phyloP scores from a whole-genome alignment of 352 stramenopile genomes.

The Phytophthora lateralis region DNA sequence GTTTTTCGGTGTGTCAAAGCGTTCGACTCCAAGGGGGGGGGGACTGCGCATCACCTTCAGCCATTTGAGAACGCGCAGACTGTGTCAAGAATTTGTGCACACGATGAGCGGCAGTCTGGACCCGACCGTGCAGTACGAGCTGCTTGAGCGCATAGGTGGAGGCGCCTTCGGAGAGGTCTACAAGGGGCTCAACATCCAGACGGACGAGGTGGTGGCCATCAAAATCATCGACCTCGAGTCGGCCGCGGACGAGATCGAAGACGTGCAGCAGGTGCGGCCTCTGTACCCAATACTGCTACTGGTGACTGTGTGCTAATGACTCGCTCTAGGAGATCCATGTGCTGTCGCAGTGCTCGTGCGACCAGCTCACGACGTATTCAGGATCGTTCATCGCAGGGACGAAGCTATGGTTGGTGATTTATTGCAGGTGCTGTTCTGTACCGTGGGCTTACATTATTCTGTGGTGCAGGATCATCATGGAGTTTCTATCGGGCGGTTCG shows the following conservation, averaged over 20 bases:
- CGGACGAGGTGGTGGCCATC: conserved; percentile 74
- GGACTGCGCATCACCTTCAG: neutral
- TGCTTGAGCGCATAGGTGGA: conserved; percentile 81
- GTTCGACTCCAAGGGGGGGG: no score
- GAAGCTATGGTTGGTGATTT: conserved; percentile 65
- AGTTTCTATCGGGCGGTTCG: conserved; percentile 92
- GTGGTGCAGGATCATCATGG: conserved; percentile 92
- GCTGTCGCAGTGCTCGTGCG: conserved; percentile 88
- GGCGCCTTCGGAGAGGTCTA: conserved; percentile 86
- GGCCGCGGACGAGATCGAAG: conserved; percentile 86
- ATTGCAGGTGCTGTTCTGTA: neutral
- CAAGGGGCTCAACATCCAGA: conserved; percentile 71
- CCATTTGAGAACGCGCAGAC: conserved; percentile 10
- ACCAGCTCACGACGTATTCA: conserved; percentile 91
- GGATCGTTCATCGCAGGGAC: conserved; percentile 86
- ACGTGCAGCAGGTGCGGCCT: conserved; percentile 73
- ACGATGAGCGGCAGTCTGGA: conserved; percentile 59
- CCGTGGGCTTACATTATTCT: neutral
- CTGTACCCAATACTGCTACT: neutral
- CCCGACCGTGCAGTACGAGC: conserved; percentile 68
- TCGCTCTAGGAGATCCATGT: conserved; percentile 87
- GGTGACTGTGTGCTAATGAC: neutral
- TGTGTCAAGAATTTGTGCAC: neutral
- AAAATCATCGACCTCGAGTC: conserved; percentile 89
- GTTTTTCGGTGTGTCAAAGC: conserved; percentile 11